Evolutionary conservation across 768 basidiomycete genomes (phyloP).

Genomic region (Hygrocybe punicea): DNA sequence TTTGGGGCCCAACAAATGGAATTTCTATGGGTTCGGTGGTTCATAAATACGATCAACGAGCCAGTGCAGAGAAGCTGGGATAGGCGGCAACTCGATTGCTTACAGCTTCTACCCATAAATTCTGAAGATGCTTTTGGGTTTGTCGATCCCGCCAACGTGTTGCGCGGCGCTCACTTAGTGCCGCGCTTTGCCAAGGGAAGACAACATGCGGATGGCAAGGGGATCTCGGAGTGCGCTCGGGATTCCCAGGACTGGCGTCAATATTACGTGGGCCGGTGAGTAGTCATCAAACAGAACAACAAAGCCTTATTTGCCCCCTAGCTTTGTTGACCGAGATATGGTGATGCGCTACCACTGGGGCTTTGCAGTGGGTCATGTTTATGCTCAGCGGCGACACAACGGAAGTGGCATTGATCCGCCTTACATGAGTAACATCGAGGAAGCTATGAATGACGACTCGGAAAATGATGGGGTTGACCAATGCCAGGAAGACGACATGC

Average conservation of each 20-base stretch:
- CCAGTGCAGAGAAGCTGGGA: background rate
- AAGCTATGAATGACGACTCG: too few species aligned
- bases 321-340: slow-evolving; percentile 21
- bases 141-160: slow-evolving; percentile 31
- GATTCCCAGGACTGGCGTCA: slow-evolving; percentile 1
- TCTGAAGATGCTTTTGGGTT: slow-evolving; percentile 33
- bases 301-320: background rate
- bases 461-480: background rate
- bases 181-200: slow-evolving; percentile 28
- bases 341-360: slow-evolving; percentile 21
- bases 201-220: background rate
- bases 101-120: slow-evolving; percentile 19
- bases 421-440: background rate
- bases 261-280: slow-evolving; percentile 40
- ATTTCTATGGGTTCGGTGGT: slow-evolving; percentile 38
- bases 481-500: too few species aligned
- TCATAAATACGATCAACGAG: slow-evolving; percentile 9
- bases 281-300: background rate
- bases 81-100: slow-evolving; percentile 10
- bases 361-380: slow-evolving; percentile 11
- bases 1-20: slow-evolving; percentile 16
- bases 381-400: background rate
- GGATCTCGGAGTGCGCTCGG: background rate
- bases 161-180: slow-evolving; percentile 32
- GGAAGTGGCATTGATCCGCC: background rate